phyloP scores from a whole-genome alignment of 495 filamentous ascomycete species.

The Neurospora sp. region DNA sequence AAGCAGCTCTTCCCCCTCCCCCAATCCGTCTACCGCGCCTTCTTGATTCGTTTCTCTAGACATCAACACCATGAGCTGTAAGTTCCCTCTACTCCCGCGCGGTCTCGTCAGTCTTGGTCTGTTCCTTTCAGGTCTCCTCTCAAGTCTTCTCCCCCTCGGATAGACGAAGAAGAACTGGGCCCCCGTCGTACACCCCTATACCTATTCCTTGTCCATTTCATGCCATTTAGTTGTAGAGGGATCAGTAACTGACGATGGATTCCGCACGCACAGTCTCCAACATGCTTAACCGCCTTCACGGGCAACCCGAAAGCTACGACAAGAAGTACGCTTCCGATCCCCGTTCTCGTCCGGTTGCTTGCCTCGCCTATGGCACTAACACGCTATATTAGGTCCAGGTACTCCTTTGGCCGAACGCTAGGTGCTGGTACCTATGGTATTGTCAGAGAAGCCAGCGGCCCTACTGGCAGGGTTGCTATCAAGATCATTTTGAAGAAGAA shows the following conservation, averaged over 20 bases:
- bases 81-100: conserved; percentile 18
- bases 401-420: conserved; percentile 84
- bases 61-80: conserved; percentile 30
- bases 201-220: background rate
- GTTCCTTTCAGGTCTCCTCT: conserved; percentile 5
- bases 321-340: conserved; percentile 59
- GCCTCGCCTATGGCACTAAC: conserved; percentile 7
- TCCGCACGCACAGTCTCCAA: conserved; percentile 52
- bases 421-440: conserved; percentile 98
- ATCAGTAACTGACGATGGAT: conserved; percentile 6
- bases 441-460: conserved; percentile 82
- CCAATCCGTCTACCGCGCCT: background rate
- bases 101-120: conserved; percentile 16
- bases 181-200: background rate
- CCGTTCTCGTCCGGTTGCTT: background rate
- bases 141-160: conserved; percentile 1
- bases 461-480: conserved; percentile 80
- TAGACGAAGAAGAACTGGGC: background rate
- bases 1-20: conserved; percentile 1
- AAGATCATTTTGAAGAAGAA: conserved; percentile 99
- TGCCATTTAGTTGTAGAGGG: background rate
- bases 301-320: conserved; percentile 96
- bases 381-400: conserved; percentile 52
- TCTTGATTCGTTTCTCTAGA: conserved; percentile 7
- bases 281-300: conserved; percentile 96